Evolutionary conservation across 352 stramenopile genomes (phyloP).

Genomic region (Globisporangium iwayamae): DNA sequence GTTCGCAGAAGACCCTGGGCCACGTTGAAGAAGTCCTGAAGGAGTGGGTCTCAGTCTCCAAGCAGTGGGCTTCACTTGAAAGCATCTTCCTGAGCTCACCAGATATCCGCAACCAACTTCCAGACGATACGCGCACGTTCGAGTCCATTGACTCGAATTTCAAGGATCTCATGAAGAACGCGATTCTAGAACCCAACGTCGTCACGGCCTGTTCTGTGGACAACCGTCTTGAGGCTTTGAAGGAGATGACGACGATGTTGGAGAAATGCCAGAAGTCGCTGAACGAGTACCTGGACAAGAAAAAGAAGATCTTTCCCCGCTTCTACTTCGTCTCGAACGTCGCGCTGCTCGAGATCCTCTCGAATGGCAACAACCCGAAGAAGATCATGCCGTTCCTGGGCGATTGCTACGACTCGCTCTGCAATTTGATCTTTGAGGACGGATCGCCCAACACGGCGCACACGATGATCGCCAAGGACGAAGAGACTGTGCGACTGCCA

Average conservation of each 20-base stretch:
- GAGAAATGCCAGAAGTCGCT: slow-evolving; percentile 88
- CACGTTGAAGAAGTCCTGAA: slow-evolving; percentile 87
- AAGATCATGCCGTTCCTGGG: slow-evolving; percentile 97
- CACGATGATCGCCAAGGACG: slow-evolving; percentile 85
- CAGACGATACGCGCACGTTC: slow-evolving; percentile 83
- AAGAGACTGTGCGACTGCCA: slow-evolving; percentile 56
- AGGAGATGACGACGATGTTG: slow-evolving; percentile 87
- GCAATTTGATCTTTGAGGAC: slow-evolving; percentile 78
- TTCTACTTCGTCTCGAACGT: slow-evolving; percentile 91
- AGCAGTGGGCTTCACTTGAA: slow-evolving; percentile 86
- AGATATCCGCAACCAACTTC: slow-evolving; percentile 86
- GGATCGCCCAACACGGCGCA: slow-evolving; percentile 74
- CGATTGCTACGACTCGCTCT: slow-evolving; percentile 97
- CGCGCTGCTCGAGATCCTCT: slow-evolving; percentile 82
- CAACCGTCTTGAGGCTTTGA: slow-evolving; percentile 74
- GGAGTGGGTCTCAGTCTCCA: slow-evolving; percentile 85
- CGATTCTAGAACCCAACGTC: slow-evolving; percentile 81
- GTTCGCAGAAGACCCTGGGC: slow-evolving; percentile 75
- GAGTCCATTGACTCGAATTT: slow-evolving; percentile 89
- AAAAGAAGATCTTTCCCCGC: slow-evolving; percentile 90
- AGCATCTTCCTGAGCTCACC: slow-evolving; percentile 88
- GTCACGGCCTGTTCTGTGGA: slow-evolving; percentile 74
- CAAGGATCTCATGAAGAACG: slow-evolving; percentile 89
- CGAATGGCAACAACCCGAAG: slow-evolving; percentile 93
- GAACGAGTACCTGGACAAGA: slow-evolving; percentile 90